Base-by-base conservation (phyloP, 148 eudicot genomes). In the Suaeda aralocaspica region DNA sequence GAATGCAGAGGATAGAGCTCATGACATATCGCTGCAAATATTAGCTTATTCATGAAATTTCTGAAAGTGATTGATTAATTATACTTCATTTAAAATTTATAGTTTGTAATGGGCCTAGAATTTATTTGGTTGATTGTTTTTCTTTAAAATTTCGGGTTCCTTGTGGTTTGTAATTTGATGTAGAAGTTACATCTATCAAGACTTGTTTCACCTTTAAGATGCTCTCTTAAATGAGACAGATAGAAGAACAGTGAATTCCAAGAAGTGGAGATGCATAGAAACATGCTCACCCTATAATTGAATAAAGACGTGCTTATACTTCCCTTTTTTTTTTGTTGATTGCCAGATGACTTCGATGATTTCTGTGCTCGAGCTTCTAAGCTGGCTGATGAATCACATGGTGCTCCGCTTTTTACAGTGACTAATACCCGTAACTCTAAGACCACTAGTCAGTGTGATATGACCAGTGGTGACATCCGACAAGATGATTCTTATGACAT, bases 361-460 rank as follows among this genome's bases (percentile, higher is more conserved):
- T 89, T 92, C 48, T 87, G 96, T 68, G 56, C 58, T 26, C 89
- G 88, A 67, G 96, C 97, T 44, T 71, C 88, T 26, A 81, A 81
- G 79, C 83, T 92, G 26, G 90, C 84, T 11, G 85, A 83, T 53
- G 79, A 83, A 78, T 92, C 97, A 29, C 79, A 82, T 61, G 96
- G 97, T 45, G 97, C 97, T 59, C 96, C 97, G 1, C 73, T 89
- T 21, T 89, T 92, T 76, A 92, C 97, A 1, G 87, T 92, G 33
- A 76, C 91, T 26, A 75, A 67, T 8, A 72, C 78, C 51, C 86
- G 91, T 41, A 79, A 75, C 44, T 69, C 86, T 19, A 83, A 72
- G 64, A 61, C 79, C 13, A 41, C 68, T 5, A 56, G 24, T 64
- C 70, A 72, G 52, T 41, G 65, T 51, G 77, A 66, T 11, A 41